Conservation (phyloP, 2,329 filamentous ascomycete genomes). For the Escovopsis sp. region DNA sequence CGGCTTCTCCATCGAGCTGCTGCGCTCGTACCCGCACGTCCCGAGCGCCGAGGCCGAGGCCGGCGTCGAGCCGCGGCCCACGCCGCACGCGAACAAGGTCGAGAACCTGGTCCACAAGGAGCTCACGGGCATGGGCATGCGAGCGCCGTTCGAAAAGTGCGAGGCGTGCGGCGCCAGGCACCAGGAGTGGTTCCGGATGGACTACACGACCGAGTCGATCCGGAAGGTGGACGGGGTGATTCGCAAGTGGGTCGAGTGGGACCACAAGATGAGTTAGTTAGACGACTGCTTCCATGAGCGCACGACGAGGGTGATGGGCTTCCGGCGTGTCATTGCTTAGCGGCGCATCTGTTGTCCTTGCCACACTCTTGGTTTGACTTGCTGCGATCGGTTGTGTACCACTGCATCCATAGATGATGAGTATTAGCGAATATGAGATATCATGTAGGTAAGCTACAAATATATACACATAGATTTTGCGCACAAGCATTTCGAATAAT, state of each 20-base stretch:
- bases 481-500: too few relatives aligned
- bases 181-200: conserved; percentile 89
- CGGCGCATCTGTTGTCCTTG: too few relatives aligned
- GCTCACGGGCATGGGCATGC: conserved; percentile 47
- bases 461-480: too few relatives aligned
- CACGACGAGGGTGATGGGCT: too few relatives aligned
- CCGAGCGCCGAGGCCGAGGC: conserved; percentile 23
- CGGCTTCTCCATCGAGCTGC: conserved; percentile 71
- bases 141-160: conserved; percentile 46
- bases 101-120: conserved; percentile 87
- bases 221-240: conserved; percentile 54
- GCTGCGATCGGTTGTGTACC: too few relatives aligned
- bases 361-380: too few relatives aligned
- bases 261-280: conserved; percentile 28
- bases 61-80: conserved; percentile 42
- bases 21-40: conserved; percentile 83
- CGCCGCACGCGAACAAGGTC: conserved; percentile 74
- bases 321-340: too few relatives aligned
- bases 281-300: too few relatives aligned
- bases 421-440: too few relatives aligned
- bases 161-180: conserved; percentile 71
- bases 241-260: conserved; percentile 76
- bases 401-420: too few relatives aligned
- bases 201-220: conserved; percentile 57
- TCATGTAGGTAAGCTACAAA: too few relatives aligned